Conservation (phyloP, 2,329 filamentous ascomycete genomes). For the Thyridium curvatum region DNA sequence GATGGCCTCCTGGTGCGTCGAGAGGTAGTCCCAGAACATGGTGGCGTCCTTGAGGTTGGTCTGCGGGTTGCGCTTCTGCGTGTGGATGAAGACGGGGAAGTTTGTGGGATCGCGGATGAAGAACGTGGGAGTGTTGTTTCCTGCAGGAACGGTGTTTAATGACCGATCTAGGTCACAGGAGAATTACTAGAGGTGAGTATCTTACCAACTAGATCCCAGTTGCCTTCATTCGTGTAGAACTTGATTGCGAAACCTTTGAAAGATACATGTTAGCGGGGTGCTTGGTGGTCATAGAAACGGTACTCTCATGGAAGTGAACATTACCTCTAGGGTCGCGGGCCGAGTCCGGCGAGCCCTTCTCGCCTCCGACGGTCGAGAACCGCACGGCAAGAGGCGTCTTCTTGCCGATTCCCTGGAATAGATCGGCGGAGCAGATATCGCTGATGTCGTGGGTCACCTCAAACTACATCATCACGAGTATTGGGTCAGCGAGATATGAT, state of each 20-base stretch:
- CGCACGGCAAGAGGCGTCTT: conserved; percentile 60
- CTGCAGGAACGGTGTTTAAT: no score
- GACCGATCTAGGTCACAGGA: conserved; percentile 39
- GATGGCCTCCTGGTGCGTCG: conserved; percentile 53
- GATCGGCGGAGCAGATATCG: conserved; percentile 6
- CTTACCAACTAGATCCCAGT: conserved; percentile 60
- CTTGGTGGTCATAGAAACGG: background rate
- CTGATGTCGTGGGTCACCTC: conserved; percentile 14
- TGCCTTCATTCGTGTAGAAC: conserved; percentile 69
- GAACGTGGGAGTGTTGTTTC: conserved; percentile 71
- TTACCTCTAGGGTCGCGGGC: conserved; percentile 67
- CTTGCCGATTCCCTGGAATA: conserved; percentile 9
- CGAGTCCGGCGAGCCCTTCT: conserved; percentile 68
- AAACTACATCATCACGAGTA: no score
- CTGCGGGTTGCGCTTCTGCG: conserved; percentile 68
- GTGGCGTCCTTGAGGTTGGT: conserved; percentile 66
- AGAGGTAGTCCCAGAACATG: conserved; percentile 55
- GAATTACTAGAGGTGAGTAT: conserved; percentile 19
- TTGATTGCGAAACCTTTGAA: conserved; percentile 55
- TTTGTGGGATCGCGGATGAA: conserved; percentile 70
- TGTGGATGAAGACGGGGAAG: conserved; percentile 71
- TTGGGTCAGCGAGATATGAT: no score
- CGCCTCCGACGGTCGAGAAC: conserved; percentile 71
- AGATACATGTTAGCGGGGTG: background rate
- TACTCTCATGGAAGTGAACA: background rate